A percentile compares a stretch with the other conserved stretches of the same genome.
Conservation (phyloP, 345 rosid species). For the Camelina sativa region DNA sequence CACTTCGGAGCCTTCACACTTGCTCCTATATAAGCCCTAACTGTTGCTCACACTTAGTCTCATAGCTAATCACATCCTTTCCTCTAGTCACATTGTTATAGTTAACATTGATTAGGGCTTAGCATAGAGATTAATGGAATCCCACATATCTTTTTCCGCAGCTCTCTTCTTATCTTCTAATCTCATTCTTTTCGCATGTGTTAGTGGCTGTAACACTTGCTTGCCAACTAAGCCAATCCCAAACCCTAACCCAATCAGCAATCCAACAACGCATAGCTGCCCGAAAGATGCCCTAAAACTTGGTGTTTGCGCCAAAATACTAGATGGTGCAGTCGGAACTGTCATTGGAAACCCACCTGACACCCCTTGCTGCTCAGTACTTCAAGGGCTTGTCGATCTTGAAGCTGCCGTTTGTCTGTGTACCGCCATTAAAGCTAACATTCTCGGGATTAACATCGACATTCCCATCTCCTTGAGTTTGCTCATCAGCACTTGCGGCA, state of each 20-base stretch:
- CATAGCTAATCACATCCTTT: conserved; percentile 12
- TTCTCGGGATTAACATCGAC: conserved; percentile 64
- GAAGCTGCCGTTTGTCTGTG: conserved; percentile 76
- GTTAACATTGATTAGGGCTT: conserved; percentile 17
- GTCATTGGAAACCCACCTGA: conserved; percentile 66
- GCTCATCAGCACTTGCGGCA: conserved; percentile 74
- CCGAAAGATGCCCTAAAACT: conserved; percentile 67
- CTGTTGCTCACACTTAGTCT: conserved; percentile 3
- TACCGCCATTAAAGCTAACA: conserved; percentile 75
- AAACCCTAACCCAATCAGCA: conserved; percentile 46
- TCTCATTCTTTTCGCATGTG: conserved; percentile 46
- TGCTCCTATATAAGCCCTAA: conserved; percentile 27
- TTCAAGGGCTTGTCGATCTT: conserved; percentile 63
- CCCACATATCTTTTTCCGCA: conserved; percentile 40
- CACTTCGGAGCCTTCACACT: conserved; percentile 11
- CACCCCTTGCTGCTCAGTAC: conserved; percentile 66
- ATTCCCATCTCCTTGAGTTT: conserved; percentile 69
- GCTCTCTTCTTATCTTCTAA: conserved; percentile 47
- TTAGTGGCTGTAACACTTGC: conserved; percentile 59
- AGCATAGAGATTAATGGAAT: conserved; percentile 45
- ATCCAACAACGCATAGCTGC: conserved; percentile 50
- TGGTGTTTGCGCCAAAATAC: conserved; percentile 67
- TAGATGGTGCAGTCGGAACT: conserved; percentile 52
- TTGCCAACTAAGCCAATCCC: conserved; percentile 52
- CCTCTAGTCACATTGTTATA: conserved; percentile 19